phyloP scores from a whole-genome alignment of 2,329 filamentous ascomycete genomes.

The Ascochyta koolunga region DNA sequence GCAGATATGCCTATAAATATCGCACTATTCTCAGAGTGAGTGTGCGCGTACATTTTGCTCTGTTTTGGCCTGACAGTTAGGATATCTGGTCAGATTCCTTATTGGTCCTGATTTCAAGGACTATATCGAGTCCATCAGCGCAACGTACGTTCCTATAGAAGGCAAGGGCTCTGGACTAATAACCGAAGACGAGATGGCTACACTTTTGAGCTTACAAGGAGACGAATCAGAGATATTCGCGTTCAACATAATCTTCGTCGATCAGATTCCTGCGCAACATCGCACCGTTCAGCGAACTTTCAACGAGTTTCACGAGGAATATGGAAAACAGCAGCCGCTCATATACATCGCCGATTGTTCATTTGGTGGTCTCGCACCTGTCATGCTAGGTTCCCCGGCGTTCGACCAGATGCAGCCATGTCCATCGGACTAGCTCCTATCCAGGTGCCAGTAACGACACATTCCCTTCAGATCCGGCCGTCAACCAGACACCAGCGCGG shows the following conservation, averaged over 20 bases:
- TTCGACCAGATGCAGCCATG: conserved; percentile 47
- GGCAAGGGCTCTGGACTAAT: conserved; percentile 17
- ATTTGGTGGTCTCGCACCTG: conserved; percentile 43
- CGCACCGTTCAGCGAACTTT: conserved; percentile 41
- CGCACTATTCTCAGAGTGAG: too few species aligned
- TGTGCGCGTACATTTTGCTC: too few species aligned
- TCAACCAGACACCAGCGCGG: conserved; percentile 13
- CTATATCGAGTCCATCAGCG: conserved; percentile 30
- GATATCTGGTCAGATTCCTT: conserved; percentile 53
- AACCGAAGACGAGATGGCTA: conserved; percentile 23
- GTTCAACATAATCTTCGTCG: conserved; percentile 45
- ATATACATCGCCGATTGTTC: conserved; percentile 53
- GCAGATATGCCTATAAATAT: too few species aligned
- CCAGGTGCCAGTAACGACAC: conserved; percentile 18
- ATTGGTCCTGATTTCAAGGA: conserved; percentile 46
- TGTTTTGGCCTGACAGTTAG: too few species aligned
- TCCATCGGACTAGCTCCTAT: conserved; percentile 46
- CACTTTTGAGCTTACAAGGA: conserved; percentile 29
- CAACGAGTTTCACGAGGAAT: conserved; percentile 32
- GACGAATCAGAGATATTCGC: conserved; percentile 42
- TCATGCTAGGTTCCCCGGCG: conserved; percentile 44
- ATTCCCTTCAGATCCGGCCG: conserved; percentile 19
- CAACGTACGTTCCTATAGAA: conserved; percentile 14
- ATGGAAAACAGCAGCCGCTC: conserved; percentile 46
- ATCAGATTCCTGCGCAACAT: conserved; percentile 43